Evolutionary conservation across 371 early-diverging fungal genomes (phyloP).

Genomic region (Syncephalastrum monosporum): DNA sequence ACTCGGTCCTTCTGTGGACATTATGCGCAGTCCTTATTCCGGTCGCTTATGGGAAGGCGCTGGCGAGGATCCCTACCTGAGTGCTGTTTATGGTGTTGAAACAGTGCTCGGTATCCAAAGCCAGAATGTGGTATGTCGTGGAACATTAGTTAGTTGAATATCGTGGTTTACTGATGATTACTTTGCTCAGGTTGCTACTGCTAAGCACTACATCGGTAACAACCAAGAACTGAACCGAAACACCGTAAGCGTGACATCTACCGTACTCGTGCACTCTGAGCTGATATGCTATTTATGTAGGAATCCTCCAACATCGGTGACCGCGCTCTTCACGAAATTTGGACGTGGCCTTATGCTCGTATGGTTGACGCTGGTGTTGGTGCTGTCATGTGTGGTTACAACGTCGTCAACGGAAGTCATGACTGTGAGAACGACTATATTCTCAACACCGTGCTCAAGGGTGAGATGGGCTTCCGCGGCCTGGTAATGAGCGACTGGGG

Average conservation of each 20-base stretch:
- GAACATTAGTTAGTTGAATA: not conserved
- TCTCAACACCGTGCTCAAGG: slow-evolving; percentile 38
- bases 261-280: slow-evolving; percentile 5
- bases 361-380: slow-evolving; percentile 49
- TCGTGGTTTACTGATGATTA: not conserved
- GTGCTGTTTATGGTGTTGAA: slow-evolving; percentile 29
- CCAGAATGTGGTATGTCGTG: slow-evolving; percentile 35
- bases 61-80: slow-evolving; percentile 58
- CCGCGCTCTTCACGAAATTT: slow-evolving; percentile 54
- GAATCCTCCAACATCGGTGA: slow-evolving; percentile 40
- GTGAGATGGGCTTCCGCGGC: slow-evolving; percentile 36
- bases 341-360: slow-evolving; percentile 48
- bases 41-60: slow-evolving; percentile 63
- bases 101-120: slow-evolving; percentile 38
- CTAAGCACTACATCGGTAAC: slow-evolving; percentile 54
- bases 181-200: slow-evolving; percentile 41
- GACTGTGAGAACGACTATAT: slow-evolving; percentile 39
- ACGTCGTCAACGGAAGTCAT: slow-evolving; percentile 32
- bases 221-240: slow-evolving; percentile 47
- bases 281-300: slow-evolving; percentile 8
- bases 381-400: slow-evolving; percentile 54
- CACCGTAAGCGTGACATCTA: slow-evolving; percentile 9
- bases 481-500: slow-evolving; percentile 30
- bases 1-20: slow-evolving; percentile 38
- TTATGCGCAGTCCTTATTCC: slow-evolving; percentile 6